These are phyloP conservation scores for Aspergillus sp. DNA, from an alignment of 2,329 filamentous ascomycete genomes.

Conservation along the genomic window DNA sequence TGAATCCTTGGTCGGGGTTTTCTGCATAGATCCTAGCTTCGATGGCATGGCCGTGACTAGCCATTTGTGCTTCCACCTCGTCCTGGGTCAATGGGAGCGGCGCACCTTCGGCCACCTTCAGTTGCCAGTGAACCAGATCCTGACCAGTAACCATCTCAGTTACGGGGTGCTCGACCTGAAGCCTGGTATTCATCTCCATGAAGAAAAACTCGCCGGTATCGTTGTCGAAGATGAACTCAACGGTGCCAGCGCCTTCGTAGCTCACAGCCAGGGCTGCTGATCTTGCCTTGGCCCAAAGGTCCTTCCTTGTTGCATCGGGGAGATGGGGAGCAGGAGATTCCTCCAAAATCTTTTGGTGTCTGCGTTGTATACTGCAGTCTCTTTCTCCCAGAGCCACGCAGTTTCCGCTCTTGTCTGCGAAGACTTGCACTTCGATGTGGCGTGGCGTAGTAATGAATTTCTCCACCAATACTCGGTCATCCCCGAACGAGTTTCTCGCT, in stretches of 20 bases:
- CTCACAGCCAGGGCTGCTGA: conserved; percentile 55
- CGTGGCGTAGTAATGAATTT: conserved; percentile 60
- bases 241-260: conserved; percentile 59
- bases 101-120: conserved; percentile 70
- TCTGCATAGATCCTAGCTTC: conserved; percentile 96
- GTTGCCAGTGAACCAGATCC: conserved; percentile 90
- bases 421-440: conserved; percentile 61
- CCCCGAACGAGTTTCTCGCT: conserved; percentile 55
- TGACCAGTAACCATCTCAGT: conserved; percentile 70
- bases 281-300: conserved; percentile 58
- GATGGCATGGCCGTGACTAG: conserved; percentile 72
- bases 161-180: conserved; percentile 96
- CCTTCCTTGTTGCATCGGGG: conserved; percentile 50
- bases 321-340: conserved; percentile 58
- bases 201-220: conserved; percentile 59
- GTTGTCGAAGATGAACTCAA: conserved; percentile 63
- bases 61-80: conserved; percentile 62
- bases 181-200: conserved; percentile 68
- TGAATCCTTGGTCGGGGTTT: conserved; percentile 82
- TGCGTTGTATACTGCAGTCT: conserved; percentile 58
- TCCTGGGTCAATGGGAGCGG: conserved; percentile 57
- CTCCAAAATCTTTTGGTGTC: conserved; percentile 60
- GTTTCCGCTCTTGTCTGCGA: conserved; percentile 58
- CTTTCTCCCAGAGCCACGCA: conserved; percentile 57
- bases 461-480: conserved; percentile 59